These are phyloP conservation scores for Stromatinia cepivora DNA, from an alignment of 2,329 filamentous ascomycete species.

Conservation along the genomic window DNA sequence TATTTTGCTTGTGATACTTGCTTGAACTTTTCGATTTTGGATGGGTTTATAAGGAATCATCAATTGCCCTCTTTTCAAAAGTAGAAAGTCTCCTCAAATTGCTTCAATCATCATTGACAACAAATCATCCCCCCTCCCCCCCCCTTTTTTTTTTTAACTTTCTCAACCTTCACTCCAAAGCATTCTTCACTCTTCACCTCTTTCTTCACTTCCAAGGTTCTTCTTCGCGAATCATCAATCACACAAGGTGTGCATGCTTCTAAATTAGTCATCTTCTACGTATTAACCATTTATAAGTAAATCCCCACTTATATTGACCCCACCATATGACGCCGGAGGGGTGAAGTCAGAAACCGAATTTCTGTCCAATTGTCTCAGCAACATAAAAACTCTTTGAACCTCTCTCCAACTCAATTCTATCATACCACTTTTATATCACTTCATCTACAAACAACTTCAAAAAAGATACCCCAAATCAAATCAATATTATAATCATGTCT, in stretches of 20 bases:
- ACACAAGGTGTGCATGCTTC: constrained; percentile 1
- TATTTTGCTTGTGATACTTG: neutral
- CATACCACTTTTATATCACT: constrained; percentile 12
- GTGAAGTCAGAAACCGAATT: constrained; percentile 5
- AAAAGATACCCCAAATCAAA: constrained; percentile 28
- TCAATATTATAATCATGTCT: constrained; percentile 61
- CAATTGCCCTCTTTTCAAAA: neutral
- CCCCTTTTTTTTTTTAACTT: neutral
- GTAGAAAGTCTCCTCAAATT: neutral
- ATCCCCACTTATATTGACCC: constrained; percentile 11
- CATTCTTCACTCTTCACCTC: neutral
- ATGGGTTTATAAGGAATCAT: neutral
- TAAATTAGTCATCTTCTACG: neutral
- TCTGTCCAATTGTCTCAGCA: constrained; percentile 9
- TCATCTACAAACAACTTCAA: constrained; percentile 18
- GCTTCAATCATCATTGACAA: neutral
- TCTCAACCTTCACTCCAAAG: constrained; percentile 1
- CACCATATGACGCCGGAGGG: constrained; percentile 21
- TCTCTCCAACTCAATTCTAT: neutral
- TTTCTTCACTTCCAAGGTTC: neutral
- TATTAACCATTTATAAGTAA: neutral
- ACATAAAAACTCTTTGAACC: constrained; percentile 23
- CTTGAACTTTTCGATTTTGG: neutral
- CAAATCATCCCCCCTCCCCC: no score
- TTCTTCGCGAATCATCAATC: neutral